Percentiles rank a stretch among this genome's conserved stretches.
phyloP scores from a whole-genome alignment of 1,139 yeast species.

The Yamadazyma pseudoaaseri region DNA sequence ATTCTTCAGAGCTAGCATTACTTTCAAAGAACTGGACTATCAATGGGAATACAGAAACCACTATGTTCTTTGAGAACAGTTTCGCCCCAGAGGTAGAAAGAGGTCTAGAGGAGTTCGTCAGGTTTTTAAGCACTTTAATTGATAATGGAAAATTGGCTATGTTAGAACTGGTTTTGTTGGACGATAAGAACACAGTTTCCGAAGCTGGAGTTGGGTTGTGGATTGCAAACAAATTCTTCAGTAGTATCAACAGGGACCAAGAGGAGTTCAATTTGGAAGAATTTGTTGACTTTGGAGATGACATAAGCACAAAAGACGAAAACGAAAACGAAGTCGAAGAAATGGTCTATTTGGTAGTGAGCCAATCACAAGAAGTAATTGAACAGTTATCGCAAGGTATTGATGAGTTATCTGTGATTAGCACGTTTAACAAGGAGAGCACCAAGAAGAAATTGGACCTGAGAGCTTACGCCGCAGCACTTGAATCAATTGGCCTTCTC shows the following conservation, averaged over 20 bases:
- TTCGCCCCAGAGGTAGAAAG: conserved; percentile 17
- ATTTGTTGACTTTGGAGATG: conserved; percentile 18
- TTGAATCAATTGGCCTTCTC: conserved; percentile 29
- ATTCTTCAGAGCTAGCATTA: conserved; percentile 18
- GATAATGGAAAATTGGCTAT: conserved; percentile 2
- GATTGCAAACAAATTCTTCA: conserved; percentile 26
- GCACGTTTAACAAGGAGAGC: conserved; percentile 16
- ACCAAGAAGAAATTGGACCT: conserved; percentile 18
- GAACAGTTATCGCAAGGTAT: conserved; percentile 14
- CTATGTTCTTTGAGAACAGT: conserved; percentile 13
- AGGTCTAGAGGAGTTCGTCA: conserved; percentile 14
- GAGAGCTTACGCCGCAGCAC: conserved; percentile 27
- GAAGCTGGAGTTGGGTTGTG: conserved; percentile 25
- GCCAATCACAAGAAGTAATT: conserved; percentile 23
- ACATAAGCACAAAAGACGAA: conserved; percentile 7
- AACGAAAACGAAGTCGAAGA: conserved; percentile 15
- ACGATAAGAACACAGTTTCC: conserved; percentile 5
- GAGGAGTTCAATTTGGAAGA: conserved; percentile 24
- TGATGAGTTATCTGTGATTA: conserved; percentile 6
- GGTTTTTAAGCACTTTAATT: conserved; percentile 12
- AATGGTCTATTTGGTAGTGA: conserved; percentile 12
- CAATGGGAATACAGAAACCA: background rate
- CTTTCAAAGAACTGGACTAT: conserved; percentile 18
- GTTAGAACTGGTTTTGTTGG: conserved; percentile 16
- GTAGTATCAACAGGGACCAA: conserved; percentile 2